A percentile compares a stretch with the other conserved stretches of the same genome.
phyloP scores from a whole-genome alignment of 352 stramenopile species.

The Globisporangium takayamanum region DNA sequence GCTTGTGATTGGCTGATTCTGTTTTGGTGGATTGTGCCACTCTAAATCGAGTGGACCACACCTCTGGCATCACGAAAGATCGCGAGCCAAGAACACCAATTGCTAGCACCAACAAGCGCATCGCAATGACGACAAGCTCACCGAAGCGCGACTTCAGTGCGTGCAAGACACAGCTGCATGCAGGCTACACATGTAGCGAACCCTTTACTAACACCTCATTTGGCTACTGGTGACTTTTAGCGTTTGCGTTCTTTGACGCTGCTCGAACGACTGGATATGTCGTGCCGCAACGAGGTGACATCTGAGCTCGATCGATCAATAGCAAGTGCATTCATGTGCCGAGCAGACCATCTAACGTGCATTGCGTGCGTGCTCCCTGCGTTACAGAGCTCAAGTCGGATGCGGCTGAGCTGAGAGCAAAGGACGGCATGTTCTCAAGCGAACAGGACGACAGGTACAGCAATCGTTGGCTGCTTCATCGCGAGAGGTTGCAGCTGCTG shows the following conservation, averaged over 20 bases:
- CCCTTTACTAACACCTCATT: neutral
- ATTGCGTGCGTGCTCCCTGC: too few species aligned
- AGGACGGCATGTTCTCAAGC: constrained; percentile 19
- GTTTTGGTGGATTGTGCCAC: too few species aligned
- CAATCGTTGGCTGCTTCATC: neutral
- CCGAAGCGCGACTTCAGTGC: constrained; percentile 10
- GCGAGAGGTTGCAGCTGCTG: neutral
- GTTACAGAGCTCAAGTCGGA: neutral
- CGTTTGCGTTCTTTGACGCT: constrained; percentile 36
- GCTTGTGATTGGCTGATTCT: constrained; percentile 6
- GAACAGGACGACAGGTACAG: constrained; percentile 24
- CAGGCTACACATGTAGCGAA: neutral
- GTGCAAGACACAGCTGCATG: neutral
- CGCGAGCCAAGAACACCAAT: neutral
- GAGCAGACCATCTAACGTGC: neutral
- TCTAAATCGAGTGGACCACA: neutral
- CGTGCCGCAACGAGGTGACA: neutral
- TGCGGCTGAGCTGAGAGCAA: neutral
- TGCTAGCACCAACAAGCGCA: neutral
- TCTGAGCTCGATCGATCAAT: too few species aligned
- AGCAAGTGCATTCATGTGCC: neutral
- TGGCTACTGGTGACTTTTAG: constrained; percentile 6
- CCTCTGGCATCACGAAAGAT: neutral
- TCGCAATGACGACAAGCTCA: neutral
- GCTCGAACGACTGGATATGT: constrained; percentile 27